Base-by-base conservation (phyloP, 805 yeast species). In the Candida pseudoglaebosa region DNA sequence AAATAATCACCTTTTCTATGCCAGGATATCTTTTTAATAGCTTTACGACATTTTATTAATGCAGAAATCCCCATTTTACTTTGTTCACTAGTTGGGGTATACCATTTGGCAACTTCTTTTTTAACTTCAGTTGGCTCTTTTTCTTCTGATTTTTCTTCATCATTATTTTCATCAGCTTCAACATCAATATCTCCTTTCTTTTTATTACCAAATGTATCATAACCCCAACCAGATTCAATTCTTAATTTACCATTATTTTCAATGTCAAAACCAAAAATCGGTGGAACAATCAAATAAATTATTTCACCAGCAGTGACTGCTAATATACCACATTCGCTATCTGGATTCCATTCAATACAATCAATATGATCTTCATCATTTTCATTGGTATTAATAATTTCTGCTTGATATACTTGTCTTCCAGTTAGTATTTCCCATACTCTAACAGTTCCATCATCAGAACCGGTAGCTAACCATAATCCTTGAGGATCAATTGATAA, bases 351-450 rank as follows among this genome's bases (percentile, higher is more conserved):
- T 53, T 83, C 86, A 24, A 91, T 63, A 32, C 78, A 65, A 53
- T 87, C 95, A 43, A 89, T 77, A 49, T 82, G 82, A 57, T 88
- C 96, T 44, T 85, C 93, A 12, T 65, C 56, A 41, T 71, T 67
- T 39, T 78, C 80, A 33, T 73, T 74, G 24, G 69, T 68, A 38
- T 75, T 77, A 15, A 76, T 56, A 15, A 79, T 52, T 40, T 66
- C 64, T n/a, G 76, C 68, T 44, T 78, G 77, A 73, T 78, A 86
- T 37, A 91, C 86, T 69, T 91, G 95, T 64, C 99, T 81, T 34
- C 99, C 99, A 4, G 97, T 87, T 43, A 89, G 67, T 14, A 89
- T 82, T 67, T 93, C 99, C 98, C 99, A 93, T n/a, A 93, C 75
- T 50, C 96, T 77, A 5, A 93, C 90, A 13, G 90, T 77, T 39